phyloP scores from a whole-genome alignment of 306 rosid species.

The Senna tora region DNA sequence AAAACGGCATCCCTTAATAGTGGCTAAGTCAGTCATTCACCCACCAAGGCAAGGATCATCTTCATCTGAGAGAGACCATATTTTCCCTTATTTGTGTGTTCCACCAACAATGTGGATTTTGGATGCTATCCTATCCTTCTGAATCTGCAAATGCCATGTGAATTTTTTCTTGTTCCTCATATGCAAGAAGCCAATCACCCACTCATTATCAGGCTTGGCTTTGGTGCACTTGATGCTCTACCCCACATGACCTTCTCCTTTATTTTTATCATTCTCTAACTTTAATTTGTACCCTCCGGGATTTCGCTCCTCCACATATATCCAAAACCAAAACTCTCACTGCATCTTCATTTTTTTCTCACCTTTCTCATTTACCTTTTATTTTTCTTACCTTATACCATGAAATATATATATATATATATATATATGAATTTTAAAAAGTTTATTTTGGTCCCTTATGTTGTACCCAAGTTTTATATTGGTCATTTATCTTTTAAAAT shows the following conservation, averaged over 20 bases:
- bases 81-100: not conserved
- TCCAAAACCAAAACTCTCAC: not conserved
- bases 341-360: too few relatives aligned
- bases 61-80: too few relatives aligned
- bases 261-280: not conserved
- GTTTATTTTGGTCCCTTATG: too few relatives aligned
- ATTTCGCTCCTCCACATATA: not conserved
- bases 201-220: too few relatives aligned
- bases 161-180: not conserved
- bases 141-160: not conserved
- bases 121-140: not conserved
- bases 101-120: not conserved
- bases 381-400: not conserved
- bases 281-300: not conserved
- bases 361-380: not conserved
- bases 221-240: not conserved
- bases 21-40: not conserved
- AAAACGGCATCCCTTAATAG: not conserved
- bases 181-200: not conserved
- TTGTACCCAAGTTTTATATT: too few relatives aligned
- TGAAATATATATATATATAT: too few relatives aligned
- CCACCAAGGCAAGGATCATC: not conserved
- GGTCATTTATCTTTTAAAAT: too few relatives aligned
- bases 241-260: not conserved
- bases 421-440: too few relatives aligned